A percentile compares a stretch with the other conserved stretches of the same genome.
Conservation (phyloP, 176 grass and related monocot species). For the Olyra latifolia region DNA sequence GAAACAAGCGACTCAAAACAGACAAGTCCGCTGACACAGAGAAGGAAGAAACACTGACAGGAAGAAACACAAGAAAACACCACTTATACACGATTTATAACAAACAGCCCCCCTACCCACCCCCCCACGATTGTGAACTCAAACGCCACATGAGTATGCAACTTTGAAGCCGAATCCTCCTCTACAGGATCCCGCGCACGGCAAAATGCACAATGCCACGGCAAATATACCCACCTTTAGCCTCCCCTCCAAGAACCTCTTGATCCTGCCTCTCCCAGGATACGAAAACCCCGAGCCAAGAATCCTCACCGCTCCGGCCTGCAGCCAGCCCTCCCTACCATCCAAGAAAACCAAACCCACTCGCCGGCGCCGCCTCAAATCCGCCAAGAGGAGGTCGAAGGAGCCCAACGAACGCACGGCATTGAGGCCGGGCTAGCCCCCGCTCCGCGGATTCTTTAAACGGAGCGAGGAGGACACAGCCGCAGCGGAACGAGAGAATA, state of each 20-base stretch:
- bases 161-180: not conserved
- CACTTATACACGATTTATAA: not conserved
- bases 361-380: slow-evolving; percentile 19
- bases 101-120: too few relatives aligned
- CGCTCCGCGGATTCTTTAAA: slow-evolving; percentile 27
- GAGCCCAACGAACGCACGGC: slow-evolving; percentile 18
- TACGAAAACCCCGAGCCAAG: slow-evolving; percentile 4
- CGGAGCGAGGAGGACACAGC: slow-evolving; percentile 21
- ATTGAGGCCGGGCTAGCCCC: not conserved
- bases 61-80: not conserved
- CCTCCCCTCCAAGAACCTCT: not conserved
- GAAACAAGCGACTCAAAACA: not conserved
- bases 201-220: slow-evolving; percentile 19
- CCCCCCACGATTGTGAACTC: not conserved
- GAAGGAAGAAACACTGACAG: not conserved
- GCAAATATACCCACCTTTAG: slow-evolving; percentile 21
- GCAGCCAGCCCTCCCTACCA: not conserved
- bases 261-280: slow-evolving; percentile 3
- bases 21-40: not conserved
- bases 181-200: not conserved
- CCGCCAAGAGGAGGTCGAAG: slow-evolving; percentile 6
- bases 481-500: slow-evolving; percentile 12
- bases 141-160: not conserved
- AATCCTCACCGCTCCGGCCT: not conserved
- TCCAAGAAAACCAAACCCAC: not conserved